Evolutionary conservation across 495 filamentous ascomycete species (phyloP), one percentile per base, ranked within the genome.

Genomic region (Amniculicola lignicola): DNA sequence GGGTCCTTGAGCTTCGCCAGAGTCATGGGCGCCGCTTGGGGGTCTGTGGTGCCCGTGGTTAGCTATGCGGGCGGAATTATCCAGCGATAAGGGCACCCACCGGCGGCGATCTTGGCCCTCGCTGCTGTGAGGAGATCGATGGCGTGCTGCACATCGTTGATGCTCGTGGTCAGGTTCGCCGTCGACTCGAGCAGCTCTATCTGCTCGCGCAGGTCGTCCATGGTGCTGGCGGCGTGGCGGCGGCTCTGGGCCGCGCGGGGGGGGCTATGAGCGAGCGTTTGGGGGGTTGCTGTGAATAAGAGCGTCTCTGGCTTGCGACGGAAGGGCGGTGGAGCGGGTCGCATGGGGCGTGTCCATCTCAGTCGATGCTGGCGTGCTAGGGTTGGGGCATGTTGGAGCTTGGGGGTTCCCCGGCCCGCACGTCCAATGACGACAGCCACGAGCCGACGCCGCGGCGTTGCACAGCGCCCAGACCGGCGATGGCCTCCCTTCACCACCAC

Each of bases 1-100:
- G 90, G 86, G 58, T 83, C 90, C 63, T 96, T 90, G 9, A 94
- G 82, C 66, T 87, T 93, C 2, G 86, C 84, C 27, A 98, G 75
- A 15, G 82, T 87, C 22, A 87, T 70, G 5, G 82, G 78, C 10
- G 87, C 80, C 25, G 80, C 79, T 41, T 80, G 80, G 6, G 89
- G 83, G 62, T 94, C 89, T 82, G 70, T 51, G 22, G 25, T 10
- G 54, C 11, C 24, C 21, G 16, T 28, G 29, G 44, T 63, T 27
- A 58, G 54, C 36, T 43, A 28, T 31, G 23, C 23, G 10, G 21
- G 15, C 12, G 9, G 1, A 6, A 22, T 10, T 27, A 12, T 24
- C 37, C 21, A 39, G 36, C 29, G 51, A 51, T 38, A 48, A 35
- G 24, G 21, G 10, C 1, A 43, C 42, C 2, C 31, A 69, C 66